Conservation (phyloP, 306 rosid species). For the Luffa acutangula region DNA sequence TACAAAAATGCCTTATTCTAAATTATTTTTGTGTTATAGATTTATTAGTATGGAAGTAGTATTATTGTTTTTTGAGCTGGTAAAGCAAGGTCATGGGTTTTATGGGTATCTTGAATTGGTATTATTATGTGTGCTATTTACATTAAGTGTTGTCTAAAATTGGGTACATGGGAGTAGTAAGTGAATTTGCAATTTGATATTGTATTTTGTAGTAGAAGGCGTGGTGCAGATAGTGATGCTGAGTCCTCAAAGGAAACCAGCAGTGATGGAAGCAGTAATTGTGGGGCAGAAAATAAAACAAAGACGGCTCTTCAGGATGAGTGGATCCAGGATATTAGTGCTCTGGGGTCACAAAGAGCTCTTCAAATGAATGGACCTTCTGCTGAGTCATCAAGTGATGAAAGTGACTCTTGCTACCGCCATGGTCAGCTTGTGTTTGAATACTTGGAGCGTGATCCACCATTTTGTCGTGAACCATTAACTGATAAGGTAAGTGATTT, state of each 20-base stretch:
- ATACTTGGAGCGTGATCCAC: slow-evolving; percentile 65
- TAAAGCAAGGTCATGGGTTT: not conserved
- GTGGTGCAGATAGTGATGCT: slow-evolving; percentile 66
- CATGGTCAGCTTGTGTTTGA: slow-evolving; percentile 58
- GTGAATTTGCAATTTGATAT: not conserved
- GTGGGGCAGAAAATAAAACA: slow-evolving; percentile 41
- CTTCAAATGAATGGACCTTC: slow-evolving; percentile 32
- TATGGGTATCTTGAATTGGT: not conserved
- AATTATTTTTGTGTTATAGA: not conserved
- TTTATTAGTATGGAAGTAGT: not conserved
- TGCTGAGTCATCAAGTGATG: slow-evolving; percentile 60
- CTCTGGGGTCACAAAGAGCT: slow-evolving; percentile 34
- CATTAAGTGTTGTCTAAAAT: not conserved
- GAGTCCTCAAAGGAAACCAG: slow-evolving; percentile 78
- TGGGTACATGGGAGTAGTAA: not conserved
- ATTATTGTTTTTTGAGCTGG: not conserved
- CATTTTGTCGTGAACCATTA: slow-evolving; percentile 77
- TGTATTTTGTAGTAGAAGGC: slow-evolving; percentile 36
- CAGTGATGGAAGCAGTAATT: slow-evolving; percentile 65
- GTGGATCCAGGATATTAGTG: slow-evolving; percentile 28
- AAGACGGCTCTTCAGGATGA: slow-evolving; percentile 22
- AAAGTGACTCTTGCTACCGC: slow-evolving; percentile 47
- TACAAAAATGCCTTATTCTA: not conserved
- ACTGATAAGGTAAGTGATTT: slow-evolving; percentile 60
- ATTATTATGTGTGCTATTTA: not conserved